Evolutionary conservation across 208 protist species (phyloP), one percentile per base, ranked within the genome.

Genomic region (Sergeia podlipaevii): DNA sequence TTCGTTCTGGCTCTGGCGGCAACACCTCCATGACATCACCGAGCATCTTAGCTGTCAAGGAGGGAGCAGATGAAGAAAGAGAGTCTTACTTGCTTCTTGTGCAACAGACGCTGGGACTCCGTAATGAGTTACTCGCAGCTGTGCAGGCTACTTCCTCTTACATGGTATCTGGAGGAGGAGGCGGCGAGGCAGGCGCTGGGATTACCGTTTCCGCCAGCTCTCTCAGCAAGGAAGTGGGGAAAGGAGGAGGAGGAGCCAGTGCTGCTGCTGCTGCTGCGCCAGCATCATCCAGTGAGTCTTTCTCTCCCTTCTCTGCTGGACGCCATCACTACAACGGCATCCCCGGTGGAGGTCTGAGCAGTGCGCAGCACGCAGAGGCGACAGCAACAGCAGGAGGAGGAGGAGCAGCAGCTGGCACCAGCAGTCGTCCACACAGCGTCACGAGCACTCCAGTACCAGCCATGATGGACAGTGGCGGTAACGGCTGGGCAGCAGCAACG

Each of bases 71-170:
- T 20, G 18, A 42, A 4, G 55, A 49, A 6, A 21, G 58, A 46
- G 56, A 47, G 63, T 20, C 57, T 48, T 50, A 37, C 59, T 18
- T 32, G 13, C 42, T 49, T 30, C 44, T 79, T 8, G 47, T 74
- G 11, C 51, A 69, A 43, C 28, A 68, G 11, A 67, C 65, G 10
- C 58, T 74, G 46, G 58, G 48, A 32, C 49, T 65, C 56, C 60
- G 73, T 13, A 60, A 60, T n/a, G 72, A 79, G 53, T 49, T 79
- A 28, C 45, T 74, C 13, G 32, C 60, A n/a, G 21, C 61, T 5
- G 61, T 74, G 51, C 65, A 74, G 65, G 62, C 61, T 3, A 68
- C 56, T 15, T 65, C 72, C 15, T 79, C 72, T 6, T 79, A 72
- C 37, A 60, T 79, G 53, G 60, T 79, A 1, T 52, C 72, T 15